Percentiles rank a stretch among this genome's conserved stretches.
Evolutionary conservation across 2,329 filamentous ascomycete species (phyloP).

Genomic region (Hypoxylon sp.): DNA sequence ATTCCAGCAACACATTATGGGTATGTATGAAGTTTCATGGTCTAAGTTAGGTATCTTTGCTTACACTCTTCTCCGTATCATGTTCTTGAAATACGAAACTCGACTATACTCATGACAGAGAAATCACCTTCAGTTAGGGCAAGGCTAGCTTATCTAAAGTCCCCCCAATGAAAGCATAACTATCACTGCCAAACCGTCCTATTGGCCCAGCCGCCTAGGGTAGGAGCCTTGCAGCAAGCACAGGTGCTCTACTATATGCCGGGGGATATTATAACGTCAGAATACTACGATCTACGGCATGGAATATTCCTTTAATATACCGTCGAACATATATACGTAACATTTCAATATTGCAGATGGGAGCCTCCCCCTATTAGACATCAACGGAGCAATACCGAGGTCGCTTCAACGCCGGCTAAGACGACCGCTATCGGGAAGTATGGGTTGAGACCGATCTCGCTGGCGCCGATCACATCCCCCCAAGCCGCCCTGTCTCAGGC

Average conservation of each 20-base stretch:
- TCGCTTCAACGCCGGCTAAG: constrained; percentile 20
- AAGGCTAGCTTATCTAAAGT: not conserved
- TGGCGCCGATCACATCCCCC: constrained; percentile 24
- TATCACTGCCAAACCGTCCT: not conserved
- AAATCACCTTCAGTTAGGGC: not conserved
- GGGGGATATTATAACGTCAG: not conserved
- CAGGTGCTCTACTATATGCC: not conserved
- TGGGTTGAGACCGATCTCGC: constrained; percentile 23
- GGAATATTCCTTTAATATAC: constrained; percentile 1
- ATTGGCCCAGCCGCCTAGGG: not conserved
- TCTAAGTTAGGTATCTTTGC: not conserved
- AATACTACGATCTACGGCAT: constrained; percentile 5
- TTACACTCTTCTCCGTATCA: not conserved
- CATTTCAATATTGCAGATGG: constrained; percentile 18
- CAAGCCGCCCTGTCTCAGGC: constrained; percentile 22
- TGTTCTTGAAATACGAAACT: too few species aligned
- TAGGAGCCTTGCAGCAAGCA: not conserved
- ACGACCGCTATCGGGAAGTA: constrained; percentile 7
- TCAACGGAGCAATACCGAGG: not conserved
- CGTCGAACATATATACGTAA: constrained; percentile 2
- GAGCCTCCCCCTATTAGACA: constrained; percentile 14
- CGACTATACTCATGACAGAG: not conserved
- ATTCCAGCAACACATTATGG: not conserved
- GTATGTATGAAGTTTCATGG: not conserved
- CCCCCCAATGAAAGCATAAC: too few species aligned